Conservation (phyloP, 805 yeast genomes). For the Wickerhamomyces bisporus region DNA sequence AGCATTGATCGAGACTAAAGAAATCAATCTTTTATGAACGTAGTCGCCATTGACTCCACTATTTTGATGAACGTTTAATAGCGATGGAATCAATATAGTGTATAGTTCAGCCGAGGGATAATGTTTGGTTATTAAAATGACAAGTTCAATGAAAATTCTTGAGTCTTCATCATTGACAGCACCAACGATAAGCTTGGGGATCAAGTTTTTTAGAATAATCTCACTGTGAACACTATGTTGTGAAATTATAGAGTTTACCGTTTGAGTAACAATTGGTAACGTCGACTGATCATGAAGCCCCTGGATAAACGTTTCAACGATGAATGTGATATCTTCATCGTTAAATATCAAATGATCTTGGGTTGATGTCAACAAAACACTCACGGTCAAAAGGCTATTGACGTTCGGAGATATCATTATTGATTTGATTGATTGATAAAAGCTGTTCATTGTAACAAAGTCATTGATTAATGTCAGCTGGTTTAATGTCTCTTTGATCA, state of each 20-base stretch:
- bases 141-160: slow-evolving; percentile 28
- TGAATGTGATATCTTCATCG: slow-evolving; percentile 31
- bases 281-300: slow-evolving; percentile 33
- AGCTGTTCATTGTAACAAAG: slow-evolving; percentile 26
- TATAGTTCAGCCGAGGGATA: slow-evolving; percentile 17
- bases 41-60: slow-evolving; percentile 29
- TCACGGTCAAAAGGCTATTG: slow-evolving; percentile 38
- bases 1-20: slow-evolving; percentile 40
- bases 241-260: slow-evolving; percentile 51
- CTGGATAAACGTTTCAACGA: slow-evolving; percentile 29
- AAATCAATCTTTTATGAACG: slow-evolving; percentile 41
- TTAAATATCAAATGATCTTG: slow-evolving; percentile 28
- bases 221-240: slow-evolving; percentile 27
- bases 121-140: slow-evolving; percentile 14
- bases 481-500: slow-evolving; percentile 40
- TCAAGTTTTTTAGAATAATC: slow-evolving; percentile 35
- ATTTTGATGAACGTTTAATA: slow-evolving; percentile 26
- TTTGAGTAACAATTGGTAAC: slow-evolving; percentile 46
- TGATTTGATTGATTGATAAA: slow-evolving; percentile 33
- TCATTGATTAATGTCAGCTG: slow-evolving; percentile 30
- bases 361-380: slow-evolving; percentile 39
- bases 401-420: slow-evolving; percentile 24
- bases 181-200: slow-evolving; percentile 39
- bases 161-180: slow-evolving; percentile 21
- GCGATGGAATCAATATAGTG: slow-evolving; percentile 32